Conservation (phyloP, 2,329 filamentous ascomycete species). For the Microdochium nivale region DNA sequence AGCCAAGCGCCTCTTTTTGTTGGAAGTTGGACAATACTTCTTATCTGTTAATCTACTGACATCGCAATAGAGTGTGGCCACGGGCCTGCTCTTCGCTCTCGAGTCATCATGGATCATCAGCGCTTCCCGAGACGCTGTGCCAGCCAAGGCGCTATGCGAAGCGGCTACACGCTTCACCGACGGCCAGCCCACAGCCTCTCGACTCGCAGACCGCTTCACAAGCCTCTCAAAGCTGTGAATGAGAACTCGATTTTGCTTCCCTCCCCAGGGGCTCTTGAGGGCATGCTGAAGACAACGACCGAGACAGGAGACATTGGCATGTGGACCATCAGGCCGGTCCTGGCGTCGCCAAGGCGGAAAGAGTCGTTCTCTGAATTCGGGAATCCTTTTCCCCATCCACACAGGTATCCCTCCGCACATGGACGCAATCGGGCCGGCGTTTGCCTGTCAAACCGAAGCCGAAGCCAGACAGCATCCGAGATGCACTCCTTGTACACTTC, state of each 20-base stretch:
- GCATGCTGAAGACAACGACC: slow-evolving; percentile 58
- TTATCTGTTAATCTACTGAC: slow-evolving; percentile 13
- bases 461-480: slow-evolving; percentile 39
- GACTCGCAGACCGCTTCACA: slow-evolving; percentile 20
- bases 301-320: slow-evolving; percentile 57
- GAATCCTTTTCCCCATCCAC: neutral
- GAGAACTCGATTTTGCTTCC: slow-evolving; percentile 33
- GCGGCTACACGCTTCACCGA: slow-evolving; percentile 15
- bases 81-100: slow-evolving; percentile 1
- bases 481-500: slow-evolving; percentile 47
- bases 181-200: slow-evolving; percentile 8
- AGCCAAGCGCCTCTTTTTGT: slow-evolving; percentile 10
- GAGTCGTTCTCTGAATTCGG: slow-evolving; percentile 18
- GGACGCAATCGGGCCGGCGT: neutral
- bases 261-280: slow-evolving; percentile 47
- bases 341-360: slow-evolving; percentile 20
- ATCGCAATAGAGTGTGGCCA: slow-evolving; percentile 2
- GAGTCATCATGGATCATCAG: slow-evolving; percentile 12
- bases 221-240: slow-evolving; percentile 33
- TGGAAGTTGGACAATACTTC: slow-evolving; percentile 7
- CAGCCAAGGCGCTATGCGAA: slow-evolving; percentile 21
- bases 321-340: slow-evolving; percentile 43
- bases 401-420: no score
- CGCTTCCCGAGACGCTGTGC: slow-evolving; percentile 20
- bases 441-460: neutral